These are phyloP conservation scores for Paracoccidioides brasiliensis DNA, from an alignment of 2,329 filamentous ascomycete species.

Conservation along the genomic window DNA sequence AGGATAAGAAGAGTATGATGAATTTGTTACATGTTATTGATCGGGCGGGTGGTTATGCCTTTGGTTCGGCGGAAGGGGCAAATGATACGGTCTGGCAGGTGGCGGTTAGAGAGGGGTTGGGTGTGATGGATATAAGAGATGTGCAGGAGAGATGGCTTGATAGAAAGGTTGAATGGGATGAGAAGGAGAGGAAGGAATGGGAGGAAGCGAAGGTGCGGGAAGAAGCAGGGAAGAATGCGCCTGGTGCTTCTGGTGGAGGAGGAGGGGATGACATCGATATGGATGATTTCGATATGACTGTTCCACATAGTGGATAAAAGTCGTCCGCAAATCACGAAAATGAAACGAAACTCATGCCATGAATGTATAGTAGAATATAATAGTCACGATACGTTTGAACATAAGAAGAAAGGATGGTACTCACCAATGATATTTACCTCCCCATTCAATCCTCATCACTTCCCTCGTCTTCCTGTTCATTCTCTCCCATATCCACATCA, in stretches of 20 bases:
- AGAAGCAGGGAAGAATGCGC: conserved; percentile 17
- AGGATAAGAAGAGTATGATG: conserved; percentile 97
- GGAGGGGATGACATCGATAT: conserved; percentile 19
- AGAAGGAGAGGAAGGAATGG: conserved; percentile 58
- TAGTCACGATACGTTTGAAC: background rate
- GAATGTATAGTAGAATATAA: background rate
- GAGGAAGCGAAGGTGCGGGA: conserved; percentile 52
- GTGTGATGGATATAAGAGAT: conserved; percentile 68
- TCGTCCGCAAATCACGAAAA: conserved; percentile 45
- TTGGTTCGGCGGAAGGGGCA: conserved; percentile 77
- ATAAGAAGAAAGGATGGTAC: background rate
- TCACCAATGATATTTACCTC: background rate
- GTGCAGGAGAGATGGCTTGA: conserved; percentile 96
- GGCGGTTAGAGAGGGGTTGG: conserved; percentile 62
- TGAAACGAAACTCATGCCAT: conserved; percentile 4
- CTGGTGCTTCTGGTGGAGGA: conserved; percentile 15
- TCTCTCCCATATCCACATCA: conserved; percentile 25
- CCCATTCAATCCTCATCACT: conserved; percentile 31
- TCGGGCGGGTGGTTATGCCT: conserved; percentile 82
- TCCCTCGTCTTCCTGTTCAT: conserved; percentile 36
- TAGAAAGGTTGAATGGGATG: conserved; percentile 75
- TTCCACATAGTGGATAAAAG: conserved; percentile 56
- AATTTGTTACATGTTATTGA: conserved; percentile 79
- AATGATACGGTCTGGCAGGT: conserved; percentile 98
- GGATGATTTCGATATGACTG: conserved; percentile 21